Evolutionary conservation across 2,329 filamentous ascomycete species (phyloP).

Genomic region (Blumeria hordei): DNA sequence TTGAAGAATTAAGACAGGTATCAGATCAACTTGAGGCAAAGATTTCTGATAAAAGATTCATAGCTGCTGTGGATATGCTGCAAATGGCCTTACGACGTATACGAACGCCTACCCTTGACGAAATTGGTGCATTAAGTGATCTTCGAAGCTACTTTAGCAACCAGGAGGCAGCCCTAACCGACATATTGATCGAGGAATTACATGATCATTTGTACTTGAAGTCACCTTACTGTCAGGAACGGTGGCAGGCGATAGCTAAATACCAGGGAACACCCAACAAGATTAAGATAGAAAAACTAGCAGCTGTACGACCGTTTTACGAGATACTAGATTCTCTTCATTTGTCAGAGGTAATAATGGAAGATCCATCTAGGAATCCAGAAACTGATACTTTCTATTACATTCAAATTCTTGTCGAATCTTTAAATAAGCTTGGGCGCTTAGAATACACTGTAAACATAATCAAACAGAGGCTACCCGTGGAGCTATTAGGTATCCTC

Average conservation of each 20-base stretch:
- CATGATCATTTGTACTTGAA: constrained; percentile 96
- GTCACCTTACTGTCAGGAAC: constrained; percentile 86
- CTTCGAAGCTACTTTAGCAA: constrained; percentile 72
- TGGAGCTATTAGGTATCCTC: constrained; percentile 81
- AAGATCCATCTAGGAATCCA: constrained; percentile 80
- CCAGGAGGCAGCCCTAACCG: constrained; percentile 75
- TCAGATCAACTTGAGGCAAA: constrained; percentile 82
- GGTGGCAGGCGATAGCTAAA: constrained; percentile 68
- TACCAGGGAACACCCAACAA: constrained; percentile 26
- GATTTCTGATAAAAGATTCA: constrained; percentile 87
- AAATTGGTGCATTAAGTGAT: constrained; percentile 71
- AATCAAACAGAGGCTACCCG: constrained; percentile 77
- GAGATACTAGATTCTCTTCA: constrained; percentile 35
- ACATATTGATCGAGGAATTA: constrained; percentile 89
- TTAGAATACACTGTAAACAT: constrained; percentile 70
- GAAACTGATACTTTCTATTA: constrained; percentile 93
- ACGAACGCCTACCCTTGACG: constrained; percentile 68
- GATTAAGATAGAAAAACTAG: constrained; percentile 21
- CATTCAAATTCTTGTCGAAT: constrained; percentile 65
- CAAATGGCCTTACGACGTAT: constrained; percentile 69
- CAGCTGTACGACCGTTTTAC: constrained; percentile 27
- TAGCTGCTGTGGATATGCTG: constrained; percentile 77
- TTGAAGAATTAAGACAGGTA: constrained; percentile 71
- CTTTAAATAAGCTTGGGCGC: constrained; percentile 69
- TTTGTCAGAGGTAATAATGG: constrained; percentile 36